Evolutionary conservation across 1,284 basidiomycete species (phyloP).

Genomic region (Ustilago xerochloae): DNA sequence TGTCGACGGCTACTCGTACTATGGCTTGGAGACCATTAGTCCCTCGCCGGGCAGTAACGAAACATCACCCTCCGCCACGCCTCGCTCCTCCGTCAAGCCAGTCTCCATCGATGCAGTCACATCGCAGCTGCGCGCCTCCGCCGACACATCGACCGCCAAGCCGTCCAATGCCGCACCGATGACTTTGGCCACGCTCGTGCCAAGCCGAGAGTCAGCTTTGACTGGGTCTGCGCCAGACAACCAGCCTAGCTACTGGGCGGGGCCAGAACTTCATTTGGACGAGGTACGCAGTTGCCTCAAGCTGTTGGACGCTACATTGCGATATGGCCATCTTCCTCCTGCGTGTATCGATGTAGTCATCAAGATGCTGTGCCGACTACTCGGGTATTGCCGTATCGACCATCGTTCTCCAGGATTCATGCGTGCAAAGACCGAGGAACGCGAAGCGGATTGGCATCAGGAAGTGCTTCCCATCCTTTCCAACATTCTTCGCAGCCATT

Average conservation of each 20-base stretch:
- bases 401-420: conserved; percentile 31
- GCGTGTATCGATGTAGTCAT: conserved; percentile 51
- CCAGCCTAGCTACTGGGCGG: conserved; percentile 28
- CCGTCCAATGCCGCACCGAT: conserved; percentile 47
- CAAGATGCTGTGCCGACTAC: conserved; percentile 57
- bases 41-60: conserved; percentile 44
- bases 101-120: conserved; percentile 45
- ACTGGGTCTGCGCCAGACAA: conserved; percentile 4
- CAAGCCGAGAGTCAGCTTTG: conserved; percentile 33
- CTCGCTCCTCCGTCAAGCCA: conserved; percentile 22
- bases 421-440: conserved; percentile 13
- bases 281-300: conserved; percentile 59
- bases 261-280: conserved; percentile 49
- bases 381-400: conserved; percentile 53
- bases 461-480: conserved; percentile 50
- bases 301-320: conserved; percentile 59
- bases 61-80: conserved; percentile 48
- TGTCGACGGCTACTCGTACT: conserved; percentile 63
- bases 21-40: conserved; percentile 59
- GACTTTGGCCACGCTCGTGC: conserved; percentile 52
- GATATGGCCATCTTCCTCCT: conserved; percentile 63
- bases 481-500: conserved; percentile 64
- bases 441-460: conserved; percentile 36
- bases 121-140: conserved; percentile 28
- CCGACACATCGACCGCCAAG: conserved; percentile 8